phyloP scores from a whole-genome alignment of 306 rosid genomes.

The Vigna mungo region DNA sequence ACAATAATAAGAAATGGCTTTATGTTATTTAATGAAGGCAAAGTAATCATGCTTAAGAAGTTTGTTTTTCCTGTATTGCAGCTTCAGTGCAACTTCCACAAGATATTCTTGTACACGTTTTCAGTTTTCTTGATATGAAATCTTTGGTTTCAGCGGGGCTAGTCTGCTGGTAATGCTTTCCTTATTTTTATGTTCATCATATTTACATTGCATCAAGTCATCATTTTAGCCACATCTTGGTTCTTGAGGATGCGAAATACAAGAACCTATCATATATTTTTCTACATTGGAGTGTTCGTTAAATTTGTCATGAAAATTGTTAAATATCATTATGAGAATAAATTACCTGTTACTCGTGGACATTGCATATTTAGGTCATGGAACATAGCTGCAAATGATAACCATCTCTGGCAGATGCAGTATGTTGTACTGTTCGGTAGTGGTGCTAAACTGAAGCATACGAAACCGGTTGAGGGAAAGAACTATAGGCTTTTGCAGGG shows the following conservation, averaged over 20 bases:
- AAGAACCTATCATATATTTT: background rate
- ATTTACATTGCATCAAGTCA: slow-evolving; percentile 30
- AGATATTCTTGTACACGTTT: slow-evolving; percentile 74
- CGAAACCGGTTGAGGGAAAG: slow-evolving; percentile 42
- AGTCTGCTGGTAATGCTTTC: slow-evolving; percentile 68
- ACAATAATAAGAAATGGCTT: slow-evolving; percentile 27
- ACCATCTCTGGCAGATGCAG: slow-evolving; percentile 73
- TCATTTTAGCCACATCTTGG: slow-evolving; percentile 22
- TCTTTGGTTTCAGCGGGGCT: slow-evolving; percentile 66
- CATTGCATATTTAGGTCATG: slow-evolving; percentile 71
- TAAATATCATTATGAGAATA: slow-evolving; percentile 8
- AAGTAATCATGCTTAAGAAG: slow-evolving; percentile 23
- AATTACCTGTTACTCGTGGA: slow-evolving; percentile 33
- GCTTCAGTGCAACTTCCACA: slow-evolving; percentile 69
- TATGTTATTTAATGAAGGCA: slow-evolving; percentile 10
- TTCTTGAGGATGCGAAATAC: slow-evolving; percentile 16
- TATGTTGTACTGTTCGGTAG: slow-evolving; percentile 54
- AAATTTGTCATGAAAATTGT: slow-evolving; percentile 27
- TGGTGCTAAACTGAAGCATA: slow-evolving; percentile 42
- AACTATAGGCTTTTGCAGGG: slow-evolving; percentile 33
- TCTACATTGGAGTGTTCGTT: slow-evolving; percentile 8
- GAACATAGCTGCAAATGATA: slow-evolving; percentile 81
- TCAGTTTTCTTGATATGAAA: slow-evolving; percentile 72
- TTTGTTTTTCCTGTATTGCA: slow-evolving; percentile 39
- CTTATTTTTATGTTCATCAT: slow-evolving; percentile 30